Evolutionary conservation across 202 grass and related monocot species (phyloP), one percentile per base, ranked within the genome.

Genomic region (Panicum virgatum): DNA sequence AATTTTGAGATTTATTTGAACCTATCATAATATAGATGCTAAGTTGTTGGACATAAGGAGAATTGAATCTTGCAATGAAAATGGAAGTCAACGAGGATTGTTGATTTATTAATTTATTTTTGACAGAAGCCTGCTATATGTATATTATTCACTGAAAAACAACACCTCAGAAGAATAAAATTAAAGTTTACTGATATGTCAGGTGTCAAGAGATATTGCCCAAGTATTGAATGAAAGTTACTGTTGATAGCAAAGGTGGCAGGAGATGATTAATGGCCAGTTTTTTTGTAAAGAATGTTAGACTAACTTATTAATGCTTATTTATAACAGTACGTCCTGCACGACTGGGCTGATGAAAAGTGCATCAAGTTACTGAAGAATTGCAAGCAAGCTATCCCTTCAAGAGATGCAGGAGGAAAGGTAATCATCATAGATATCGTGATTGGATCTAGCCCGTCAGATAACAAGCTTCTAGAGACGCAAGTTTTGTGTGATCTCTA

Each of bases 311-410:
- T n/a, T n/a, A 44, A 16, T 45, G 19, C 19, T 45, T 36, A 9
- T 19, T 36, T 64, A 5, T 18, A 47, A 27, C 66, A 69, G 66
- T 47, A 44, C 0, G 14, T 69, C 7, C 7, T 69, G 6, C 66
- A 69, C 29, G 66, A 69, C 9, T 69, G 66, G 66, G 15, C 13
- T 7, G 66, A 69, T 18, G 66, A 29, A 0, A 3, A 69, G 23
- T 69, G 66, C 43, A 69, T 69, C 66, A 69, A 47, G 40, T 47
- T 69, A 47, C 2, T 69, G 14, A 47, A 47, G 13, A 29, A 69
- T 29, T 69, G 66, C 66, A 47, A 69, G 23, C 66, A 29, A 69
- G 66, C 66, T 27, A 46, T 69, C 23, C 42, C 42, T 69, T 46
- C 66, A 1, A 47, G 42, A 46, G 42, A 46, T 47, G 66, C 42